A percentile compares a stretch with the other conserved stretches of the same genome.
phyloP scores from a whole-genome alignment of 805 yeast genomes.

The Candida coleopterorum region DNA sequence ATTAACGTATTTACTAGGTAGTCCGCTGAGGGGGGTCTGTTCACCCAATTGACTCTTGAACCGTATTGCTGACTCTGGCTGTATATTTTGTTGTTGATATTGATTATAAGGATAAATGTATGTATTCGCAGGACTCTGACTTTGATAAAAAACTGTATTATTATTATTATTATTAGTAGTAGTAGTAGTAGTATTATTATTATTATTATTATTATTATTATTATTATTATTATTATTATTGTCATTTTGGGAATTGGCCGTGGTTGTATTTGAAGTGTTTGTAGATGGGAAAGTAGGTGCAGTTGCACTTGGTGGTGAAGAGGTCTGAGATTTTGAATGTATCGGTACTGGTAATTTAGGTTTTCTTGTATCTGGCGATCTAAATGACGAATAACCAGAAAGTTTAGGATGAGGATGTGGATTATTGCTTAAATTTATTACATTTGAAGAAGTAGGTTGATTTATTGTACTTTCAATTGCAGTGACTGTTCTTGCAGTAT shows the following conservation, averaged over 20 bases:
- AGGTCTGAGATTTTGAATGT: conserved; percentile 34
- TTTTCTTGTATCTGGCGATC: conserved; percentile 26
- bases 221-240: background rate
- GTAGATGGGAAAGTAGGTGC: conserved; percentile 32
- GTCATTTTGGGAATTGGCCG: background rate
- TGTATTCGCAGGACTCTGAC: conserved; percentile 2
- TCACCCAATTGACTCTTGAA: conserved; percentile 33
- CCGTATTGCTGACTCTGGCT: conserved; percentile 15
- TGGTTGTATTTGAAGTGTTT: background rate
- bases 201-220: too few relatives aligned
- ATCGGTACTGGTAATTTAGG: conserved; percentile 31
- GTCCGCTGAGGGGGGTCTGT: conserved; percentile 65
- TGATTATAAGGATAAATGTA: conserved; percentile 13
- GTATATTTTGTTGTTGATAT: conserved; percentile 8
- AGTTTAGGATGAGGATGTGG: conserved; percentile 3
- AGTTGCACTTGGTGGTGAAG: conserved; percentile 35
- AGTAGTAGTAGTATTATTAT: background rate
- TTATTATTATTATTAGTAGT: background rate
- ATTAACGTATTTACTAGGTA: conserved; percentile 53
- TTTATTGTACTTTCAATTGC: conserved; percentile 28
- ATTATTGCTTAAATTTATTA: background rate
- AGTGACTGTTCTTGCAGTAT: conserved; percentile 43
- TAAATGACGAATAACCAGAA: conserved; percentile 19
- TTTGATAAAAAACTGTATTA: conserved; percentile 12
- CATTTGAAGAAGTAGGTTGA: conserved; percentile 1